phyloP scores from a whole-genome alignment of 75 land plant species.

The Isoetes taiwanensis region DNA sequence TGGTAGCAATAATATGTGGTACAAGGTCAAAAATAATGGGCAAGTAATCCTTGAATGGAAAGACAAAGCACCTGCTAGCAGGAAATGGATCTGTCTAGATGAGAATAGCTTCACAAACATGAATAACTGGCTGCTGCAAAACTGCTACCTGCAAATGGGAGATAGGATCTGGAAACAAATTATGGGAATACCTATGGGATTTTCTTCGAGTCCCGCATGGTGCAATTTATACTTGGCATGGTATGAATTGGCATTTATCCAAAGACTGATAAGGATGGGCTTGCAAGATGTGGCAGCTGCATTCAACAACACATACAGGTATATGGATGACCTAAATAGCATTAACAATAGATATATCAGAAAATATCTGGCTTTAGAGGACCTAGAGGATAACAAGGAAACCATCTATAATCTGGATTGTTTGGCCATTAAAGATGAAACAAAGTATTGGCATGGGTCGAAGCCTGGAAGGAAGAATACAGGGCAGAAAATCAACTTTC shows the following conservation, averaged over 20 bases:
- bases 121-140: constrained; percentile 5
- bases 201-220: too few species aligned
- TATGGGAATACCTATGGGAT: constrained; percentile 7
- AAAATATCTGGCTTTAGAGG: not conserved
- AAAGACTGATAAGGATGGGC: not conserved
- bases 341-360: not conserved
- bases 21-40: too few species aligned
- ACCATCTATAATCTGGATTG: not conserved
- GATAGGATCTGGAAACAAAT: not conserved
- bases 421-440: too few species aligned
- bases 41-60: too few species aligned
- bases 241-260: not conserved
- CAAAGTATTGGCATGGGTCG: too few species aligned
- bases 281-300: not conserved
- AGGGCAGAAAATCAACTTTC: too few species aligned
- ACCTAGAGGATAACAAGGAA: not conserved
- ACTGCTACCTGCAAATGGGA: not conserved
- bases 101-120: too few species aligned
- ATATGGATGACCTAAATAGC: constrained; percentile 3
- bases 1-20: too few species aligned
- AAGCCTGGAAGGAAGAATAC: too few species aligned
- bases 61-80: too few species aligned
- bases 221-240: too few species aligned
- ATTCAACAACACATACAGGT: not conserved
- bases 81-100: too few species aligned